Percentiles rank a stretch among this genome's conserved stretches.
Evolutionary conservation across 2,329 filamentous ascomycete species (phyloP).

Genomic region (Diplodia sapinea): DNA sequence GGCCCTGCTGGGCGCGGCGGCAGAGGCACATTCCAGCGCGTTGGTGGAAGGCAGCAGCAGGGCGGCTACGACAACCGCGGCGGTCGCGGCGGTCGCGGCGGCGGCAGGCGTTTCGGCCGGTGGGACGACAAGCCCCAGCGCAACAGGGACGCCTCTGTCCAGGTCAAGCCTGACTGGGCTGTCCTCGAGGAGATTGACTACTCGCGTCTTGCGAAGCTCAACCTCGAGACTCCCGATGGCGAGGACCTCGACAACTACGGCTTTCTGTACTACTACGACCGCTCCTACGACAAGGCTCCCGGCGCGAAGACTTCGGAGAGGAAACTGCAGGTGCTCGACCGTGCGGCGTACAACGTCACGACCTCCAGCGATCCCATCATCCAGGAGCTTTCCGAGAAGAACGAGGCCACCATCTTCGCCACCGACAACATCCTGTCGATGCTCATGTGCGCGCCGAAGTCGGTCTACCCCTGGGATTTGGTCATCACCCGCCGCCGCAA

Average conservation of each 20-base stretch:
- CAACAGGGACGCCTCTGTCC: slow-evolving; percentile 94
- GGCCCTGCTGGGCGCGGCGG: slow-evolving; percentile 74
- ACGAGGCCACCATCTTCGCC: slow-evolving; percentile 95
- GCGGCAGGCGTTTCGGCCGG: slow-evolving; percentile 92
- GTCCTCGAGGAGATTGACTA: slow-evolving; percentile 99
- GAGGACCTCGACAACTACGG: slow-evolving; percentile 96
- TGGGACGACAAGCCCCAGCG: slow-evolving; percentile 98
- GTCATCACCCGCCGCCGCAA: slow-evolving; percentile 90
- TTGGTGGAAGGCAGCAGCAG: slow-evolving; percentile 70
- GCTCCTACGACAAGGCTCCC: slow-evolving; percentile 89
- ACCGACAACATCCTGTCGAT: slow-evolving; percentile 97
- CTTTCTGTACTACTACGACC: slow-evolving; percentile 98
- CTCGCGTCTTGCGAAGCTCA: slow-evolving; percentile 91
- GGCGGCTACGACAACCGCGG: slow-evolving; percentile 72
- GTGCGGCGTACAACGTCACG: slow-evolving; percentile 96
- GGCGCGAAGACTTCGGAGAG: slow-evolving; percentile 83
- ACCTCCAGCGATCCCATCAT: slow-evolving; percentile 96
- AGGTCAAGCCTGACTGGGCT: slow-evolving; percentile 94
- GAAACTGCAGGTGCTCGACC: slow-evolving; percentile 86
- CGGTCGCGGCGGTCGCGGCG: slow-evolving; percentile 72
- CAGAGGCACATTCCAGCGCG: slow-evolving; percentile 75
- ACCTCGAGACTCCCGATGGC: slow-evolving; percentile 90
- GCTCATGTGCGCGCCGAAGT: slow-evolving; percentile 98
- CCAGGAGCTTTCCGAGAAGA: slow-evolving; percentile 93
- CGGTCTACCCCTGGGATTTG: slow-evolving; percentile 98